Conservation (phyloP, 1,284 basidiomycete genomes). For the Gomphus bonarii region DNA sequence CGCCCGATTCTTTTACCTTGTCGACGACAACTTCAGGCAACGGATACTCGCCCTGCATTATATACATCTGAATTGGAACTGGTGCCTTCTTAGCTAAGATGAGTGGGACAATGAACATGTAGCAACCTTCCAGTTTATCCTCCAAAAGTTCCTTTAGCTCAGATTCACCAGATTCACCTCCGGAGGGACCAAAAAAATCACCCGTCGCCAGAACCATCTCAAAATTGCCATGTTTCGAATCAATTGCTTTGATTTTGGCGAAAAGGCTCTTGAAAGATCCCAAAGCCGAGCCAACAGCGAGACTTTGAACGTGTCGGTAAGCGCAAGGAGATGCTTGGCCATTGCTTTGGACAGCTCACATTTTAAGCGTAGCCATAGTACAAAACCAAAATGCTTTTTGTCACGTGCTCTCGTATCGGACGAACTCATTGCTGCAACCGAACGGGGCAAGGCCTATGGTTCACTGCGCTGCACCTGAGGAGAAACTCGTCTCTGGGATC, state of each 20-base stretch:
- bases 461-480: not conserved
- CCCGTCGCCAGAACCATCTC: conserved; percentile 80
- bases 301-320: conserved; percentile 32
- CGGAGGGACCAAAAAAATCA: conserved; percentile 76
- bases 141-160: conserved; percentile 53
- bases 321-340: not conserved
- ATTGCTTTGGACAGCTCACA: not conserved
- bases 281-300: conserved; percentile 80
- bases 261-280: conserved; percentile 70
- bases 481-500: not conserved
- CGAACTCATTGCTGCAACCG: not conserved
- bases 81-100: conserved; percentile 7
- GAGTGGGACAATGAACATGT: not conserved
- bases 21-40: conserved; percentile 66
- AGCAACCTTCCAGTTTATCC: conserved; percentile 52
- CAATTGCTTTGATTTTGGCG: conserved; percentile 75
- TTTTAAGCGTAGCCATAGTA: conserved; percentile 4
- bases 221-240: conserved; percentile 93
- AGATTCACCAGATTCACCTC: conserved; percentile 28
- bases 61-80: conserved; percentile 88
- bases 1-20: conserved; percentile 63
- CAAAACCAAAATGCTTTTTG: not conserved
- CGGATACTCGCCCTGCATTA: conserved; percentile 75
- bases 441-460: not conserved
- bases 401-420: conserved; percentile 1